phyloP scores from a whole-genome alignment of 2,329 filamentous ascomycete species.

The Colletotrichum camelliae region DNA sequence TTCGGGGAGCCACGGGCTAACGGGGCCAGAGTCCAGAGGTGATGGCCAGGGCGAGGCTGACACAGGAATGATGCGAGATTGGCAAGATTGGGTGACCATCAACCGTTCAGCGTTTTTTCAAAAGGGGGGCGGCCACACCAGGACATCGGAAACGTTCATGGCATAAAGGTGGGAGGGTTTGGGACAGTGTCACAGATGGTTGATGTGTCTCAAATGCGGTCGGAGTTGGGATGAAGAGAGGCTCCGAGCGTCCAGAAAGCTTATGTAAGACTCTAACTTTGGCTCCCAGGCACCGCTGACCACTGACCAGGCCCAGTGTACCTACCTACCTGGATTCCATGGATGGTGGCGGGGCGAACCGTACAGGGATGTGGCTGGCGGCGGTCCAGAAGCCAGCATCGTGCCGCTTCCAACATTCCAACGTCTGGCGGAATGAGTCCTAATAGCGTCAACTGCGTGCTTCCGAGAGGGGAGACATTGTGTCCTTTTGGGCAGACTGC shows the following conservation, averaged over 20 bases:
- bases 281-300: neutral
- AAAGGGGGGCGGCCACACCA: neutral
- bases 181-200: slow-evolving; percentile 18
- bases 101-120: neutral
- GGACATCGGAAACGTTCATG: slow-evolving; percentile 2
- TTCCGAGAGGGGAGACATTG: neutral
- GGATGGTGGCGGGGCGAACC: neutral
- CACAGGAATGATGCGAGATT: slow-evolving; percentile 16
- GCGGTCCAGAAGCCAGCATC: neutral
- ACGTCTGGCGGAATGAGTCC: neutral
- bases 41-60: slow-evolving; percentile 6
- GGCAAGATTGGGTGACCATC: neutral
- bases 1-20: slow-evolving; percentile 1
- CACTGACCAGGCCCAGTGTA: no score
- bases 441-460: neutral
- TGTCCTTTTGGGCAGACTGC: neutral
- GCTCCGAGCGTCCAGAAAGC: slow-evolving; percentile 16
- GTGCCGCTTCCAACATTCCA: neutral
- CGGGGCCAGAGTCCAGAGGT: neutral
- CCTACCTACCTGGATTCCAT: no score
- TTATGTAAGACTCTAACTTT: slow-evolving; percentile 7
- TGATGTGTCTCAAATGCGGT: slow-evolving; percentile 18
- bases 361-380: neutral
- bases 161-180: slow-evolving; percentile 18
- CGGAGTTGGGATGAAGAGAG: slow-evolving; percentile 16